Conservation (phyloP, 305 asterid genomes). For the Fraxinus latifolia region DNA sequence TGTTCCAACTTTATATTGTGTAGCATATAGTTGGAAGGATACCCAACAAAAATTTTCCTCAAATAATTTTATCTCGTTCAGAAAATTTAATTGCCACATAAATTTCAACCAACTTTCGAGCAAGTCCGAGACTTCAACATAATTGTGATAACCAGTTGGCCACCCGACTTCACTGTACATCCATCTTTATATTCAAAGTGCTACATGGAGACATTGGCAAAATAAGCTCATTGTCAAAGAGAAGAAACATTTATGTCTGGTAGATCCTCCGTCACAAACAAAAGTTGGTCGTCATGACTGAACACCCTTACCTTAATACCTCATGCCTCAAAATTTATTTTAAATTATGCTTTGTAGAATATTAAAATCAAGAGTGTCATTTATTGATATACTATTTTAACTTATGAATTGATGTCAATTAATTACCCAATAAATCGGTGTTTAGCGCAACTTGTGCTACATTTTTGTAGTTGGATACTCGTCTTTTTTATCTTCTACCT, state of each 20-base stretch:
- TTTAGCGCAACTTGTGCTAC: not conserved
- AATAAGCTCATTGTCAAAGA: not conserved
- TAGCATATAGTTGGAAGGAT: not conserved
- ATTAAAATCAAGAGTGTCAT: not conserved
- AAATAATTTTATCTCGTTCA: not conserved
- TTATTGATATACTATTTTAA: not conserved
- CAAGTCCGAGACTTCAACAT: not conserved
- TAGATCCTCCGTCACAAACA: not conserved
- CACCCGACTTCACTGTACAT: not conserved
- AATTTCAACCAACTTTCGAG: not conserved
- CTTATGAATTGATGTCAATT: not conserved
- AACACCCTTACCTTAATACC: not conserved
- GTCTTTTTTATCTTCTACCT: not conserved
- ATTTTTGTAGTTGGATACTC: not conserved
- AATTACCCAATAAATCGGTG: not conserved
- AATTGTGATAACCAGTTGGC: not conserved
- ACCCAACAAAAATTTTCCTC: not conserved
- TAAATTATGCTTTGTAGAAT: not conserved
- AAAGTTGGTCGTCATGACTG: not conserved
- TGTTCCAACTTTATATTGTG: not conserved
- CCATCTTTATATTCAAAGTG: not conserved
- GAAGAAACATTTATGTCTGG: not conserved
- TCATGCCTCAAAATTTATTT: not conserved
- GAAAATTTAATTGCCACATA: not conserved
- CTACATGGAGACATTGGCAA: not conserved